Evolutionary conservation across 441 rosid genomes (phyloP).

Genomic region (Biscutella laevigata): DNA sequence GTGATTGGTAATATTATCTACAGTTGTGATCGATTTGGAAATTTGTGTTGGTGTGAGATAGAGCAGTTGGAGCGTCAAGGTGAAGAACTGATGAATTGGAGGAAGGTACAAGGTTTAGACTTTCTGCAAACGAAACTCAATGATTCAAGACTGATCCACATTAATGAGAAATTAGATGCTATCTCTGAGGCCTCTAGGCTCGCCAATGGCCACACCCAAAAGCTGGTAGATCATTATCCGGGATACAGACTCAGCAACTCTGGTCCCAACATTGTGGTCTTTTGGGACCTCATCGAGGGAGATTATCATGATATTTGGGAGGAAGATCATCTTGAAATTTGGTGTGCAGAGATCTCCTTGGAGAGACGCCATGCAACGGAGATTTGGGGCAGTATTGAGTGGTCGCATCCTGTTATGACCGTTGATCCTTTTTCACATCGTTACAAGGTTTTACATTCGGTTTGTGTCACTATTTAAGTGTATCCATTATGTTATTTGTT

Average conservation of each 20-base stretch:
- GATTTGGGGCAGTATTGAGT: not conserved
- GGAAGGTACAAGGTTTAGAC: not conserved
- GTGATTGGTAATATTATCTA: not conserved
- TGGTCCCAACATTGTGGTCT: constrained; percentile 5
- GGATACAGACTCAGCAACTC: not conserved
- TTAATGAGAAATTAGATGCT: not conserved
- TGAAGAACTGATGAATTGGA: not conserved
- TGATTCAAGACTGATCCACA: not conserved
- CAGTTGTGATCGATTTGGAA: not conserved
- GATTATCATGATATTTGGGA: too few relatives aligned
- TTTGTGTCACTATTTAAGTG: constrained; percentile 4
- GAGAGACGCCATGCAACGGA: constrained; percentile 1
- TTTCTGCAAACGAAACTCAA: not conserved
- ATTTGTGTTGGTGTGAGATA: not conserved
- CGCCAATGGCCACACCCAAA: too few relatives aligned
- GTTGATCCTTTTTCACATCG: not conserved
- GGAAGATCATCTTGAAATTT: not conserved
- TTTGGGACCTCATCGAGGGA: not conserved
- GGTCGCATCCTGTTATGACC: not conserved
- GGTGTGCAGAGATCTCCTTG: constrained; percentile 8
- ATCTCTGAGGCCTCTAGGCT: too few relatives aligned
- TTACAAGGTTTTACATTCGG: constrained; percentile 2
- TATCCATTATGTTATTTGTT: too few relatives aligned
- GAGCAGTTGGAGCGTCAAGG: not conserved
- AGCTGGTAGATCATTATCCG: not conserved